Conservation (phyloP, 2,329 filamentous ascomycete species). For the Penicillium sp. region DNA sequence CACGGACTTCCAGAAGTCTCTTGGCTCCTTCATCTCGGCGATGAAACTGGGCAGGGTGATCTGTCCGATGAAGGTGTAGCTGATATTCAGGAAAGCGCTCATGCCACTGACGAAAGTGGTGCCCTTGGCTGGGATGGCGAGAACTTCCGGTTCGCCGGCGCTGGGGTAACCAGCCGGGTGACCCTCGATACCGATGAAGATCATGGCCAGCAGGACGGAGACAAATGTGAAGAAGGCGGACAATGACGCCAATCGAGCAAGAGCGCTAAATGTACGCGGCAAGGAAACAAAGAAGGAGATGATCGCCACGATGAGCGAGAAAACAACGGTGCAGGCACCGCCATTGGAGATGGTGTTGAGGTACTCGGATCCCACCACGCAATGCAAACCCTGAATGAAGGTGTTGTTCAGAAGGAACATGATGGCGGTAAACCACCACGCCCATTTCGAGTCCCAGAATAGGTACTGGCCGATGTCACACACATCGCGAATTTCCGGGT, state of each 20-base stretch:
- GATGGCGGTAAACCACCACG: conserved; percentile 67
- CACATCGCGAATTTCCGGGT: conserved; percentile 88
- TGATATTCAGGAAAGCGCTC: conserved; percentile 91
- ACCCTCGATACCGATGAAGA: conserved; percentile 75
- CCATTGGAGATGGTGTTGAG: conserved; percentile 82
- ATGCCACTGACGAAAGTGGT: conserved; percentile 81
- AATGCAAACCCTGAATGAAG: conserved; percentile 82
- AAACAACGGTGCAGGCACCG: conserved; percentile 74
- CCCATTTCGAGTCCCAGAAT: conserved; percentile 80
- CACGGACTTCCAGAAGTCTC: conserved; percentile 88
- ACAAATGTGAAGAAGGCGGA: conserved; percentile 89
- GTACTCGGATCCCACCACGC: conserved; percentile 81
- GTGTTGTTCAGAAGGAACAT: conserved; percentile 97
- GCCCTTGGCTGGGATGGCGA: conserved; percentile 64
- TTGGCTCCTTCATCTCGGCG: conserved; percentile 80
- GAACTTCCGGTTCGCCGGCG: conserved; percentile 66
- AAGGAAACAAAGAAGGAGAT: conserved; percentile 78
- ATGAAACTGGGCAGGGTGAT: conserved; percentile 94
- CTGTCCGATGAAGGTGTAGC: conserved; percentile 94
- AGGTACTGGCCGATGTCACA: conserved; percentile 96
- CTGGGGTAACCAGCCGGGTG: conserved; percentile 68
- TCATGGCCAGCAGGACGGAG: conserved; percentile 78
- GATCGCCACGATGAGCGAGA: conserved; percentile 71
- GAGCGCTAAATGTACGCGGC: conserved; percentile 78
- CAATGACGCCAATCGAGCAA: conserved; percentile 75